Percentiles rank a stretch among this genome's conserved stretches.
phyloP scores from a whole-genome alignment of 257 asterid genomes.

The Solanum pinnatisectum region DNA sequence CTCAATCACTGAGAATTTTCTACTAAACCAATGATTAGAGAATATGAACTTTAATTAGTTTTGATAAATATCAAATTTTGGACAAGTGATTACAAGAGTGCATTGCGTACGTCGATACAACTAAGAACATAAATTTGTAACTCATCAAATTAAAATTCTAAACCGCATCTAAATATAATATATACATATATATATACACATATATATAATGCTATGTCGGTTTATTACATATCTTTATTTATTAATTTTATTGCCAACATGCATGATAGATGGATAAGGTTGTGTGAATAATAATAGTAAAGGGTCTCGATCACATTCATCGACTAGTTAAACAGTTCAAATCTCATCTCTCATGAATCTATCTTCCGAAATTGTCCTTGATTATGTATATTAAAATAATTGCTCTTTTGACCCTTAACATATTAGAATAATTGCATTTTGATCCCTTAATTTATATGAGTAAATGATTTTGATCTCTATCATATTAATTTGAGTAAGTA shows the following conservation, averaged over 20 bases:
- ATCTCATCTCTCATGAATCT: neutral
- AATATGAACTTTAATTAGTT: neutral
- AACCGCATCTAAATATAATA: rapidly evolving
- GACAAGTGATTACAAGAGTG: neutral
- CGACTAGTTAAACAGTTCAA: neutral
- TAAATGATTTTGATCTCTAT: neutral
- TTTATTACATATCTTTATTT: neutral
- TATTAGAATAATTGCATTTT: neutral
- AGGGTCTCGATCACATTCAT: neutral
- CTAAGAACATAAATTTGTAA: neutral
- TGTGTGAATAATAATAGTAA: neutral
- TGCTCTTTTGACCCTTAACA: neutral
- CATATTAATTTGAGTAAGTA: neutral
- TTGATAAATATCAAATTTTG: neutral
- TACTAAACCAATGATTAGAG: neutral
- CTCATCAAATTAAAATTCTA: neutral
- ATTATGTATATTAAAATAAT: neutral
- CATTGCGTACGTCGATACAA: neutral
- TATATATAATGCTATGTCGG: neutral
- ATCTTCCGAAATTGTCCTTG: neutral
- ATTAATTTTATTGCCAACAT: neutral
- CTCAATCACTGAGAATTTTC: neutral
- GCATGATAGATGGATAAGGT: neutral
- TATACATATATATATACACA: no score
- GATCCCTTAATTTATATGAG: neutral